Percentiles rank a stretch among this genome's conserved stretches.
phyloP scores from a whole-genome alignment of 352 stramenopile genomes.

The Globisporangium abappressorium region DNA sequence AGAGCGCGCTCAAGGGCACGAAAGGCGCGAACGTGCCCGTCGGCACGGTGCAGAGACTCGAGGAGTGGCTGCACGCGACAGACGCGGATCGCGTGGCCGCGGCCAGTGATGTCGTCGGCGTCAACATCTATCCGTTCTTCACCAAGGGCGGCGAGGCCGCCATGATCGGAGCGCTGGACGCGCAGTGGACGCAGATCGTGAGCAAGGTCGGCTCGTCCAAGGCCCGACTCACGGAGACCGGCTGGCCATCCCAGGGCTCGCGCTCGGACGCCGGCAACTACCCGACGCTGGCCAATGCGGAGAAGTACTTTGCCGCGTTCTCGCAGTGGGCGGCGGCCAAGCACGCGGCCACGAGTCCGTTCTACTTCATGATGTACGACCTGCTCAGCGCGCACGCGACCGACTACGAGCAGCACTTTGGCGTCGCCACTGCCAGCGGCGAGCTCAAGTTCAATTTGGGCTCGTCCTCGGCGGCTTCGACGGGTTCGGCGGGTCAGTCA shows the following conservation, averaged over 20 bases:
- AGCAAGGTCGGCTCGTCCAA: conserved; percentile 27
- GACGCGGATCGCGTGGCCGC: conserved; percentile 27
- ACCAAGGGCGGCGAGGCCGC: conserved; percentile 27
- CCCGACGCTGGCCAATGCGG: conserved; percentile 8
- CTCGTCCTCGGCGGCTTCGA: background rate
- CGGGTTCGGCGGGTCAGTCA: background rate
- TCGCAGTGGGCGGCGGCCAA: conserved; percentile 1
- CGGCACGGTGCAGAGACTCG: conserved; percentile 61
- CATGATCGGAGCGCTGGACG: conserved; percentile 29
- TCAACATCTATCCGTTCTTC: conserved; percentile 83
- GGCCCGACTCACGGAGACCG: conserved; percentile 32
- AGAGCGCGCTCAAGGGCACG: conserved; percentile 19
- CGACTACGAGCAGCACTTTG: conserved; percentile 19
- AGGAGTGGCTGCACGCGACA: conserved; percentile 48
- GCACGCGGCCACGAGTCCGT: conserved; percentile 1
- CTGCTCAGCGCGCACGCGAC: conserved; percentile 5
- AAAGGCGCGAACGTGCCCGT: conserved; percentile 24
- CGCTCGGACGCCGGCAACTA: conserved; percentile 18
- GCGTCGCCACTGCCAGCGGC: conserved; percentile 4
- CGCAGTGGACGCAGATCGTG: conserved; percentile 24
- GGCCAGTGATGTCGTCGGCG: conserved; percentile 30
- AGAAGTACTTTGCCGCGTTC: conserved; percentile 10
- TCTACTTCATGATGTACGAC: conserved; percentile 23
- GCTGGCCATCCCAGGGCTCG: conserved; percentile 30
- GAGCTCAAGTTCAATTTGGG: conserved; percentile 9